These are phyloP conservation scores for Luffa aegyptiaca DNA, from an alignment of 306 rosid species.

Conservation along the genomic window DNA sequence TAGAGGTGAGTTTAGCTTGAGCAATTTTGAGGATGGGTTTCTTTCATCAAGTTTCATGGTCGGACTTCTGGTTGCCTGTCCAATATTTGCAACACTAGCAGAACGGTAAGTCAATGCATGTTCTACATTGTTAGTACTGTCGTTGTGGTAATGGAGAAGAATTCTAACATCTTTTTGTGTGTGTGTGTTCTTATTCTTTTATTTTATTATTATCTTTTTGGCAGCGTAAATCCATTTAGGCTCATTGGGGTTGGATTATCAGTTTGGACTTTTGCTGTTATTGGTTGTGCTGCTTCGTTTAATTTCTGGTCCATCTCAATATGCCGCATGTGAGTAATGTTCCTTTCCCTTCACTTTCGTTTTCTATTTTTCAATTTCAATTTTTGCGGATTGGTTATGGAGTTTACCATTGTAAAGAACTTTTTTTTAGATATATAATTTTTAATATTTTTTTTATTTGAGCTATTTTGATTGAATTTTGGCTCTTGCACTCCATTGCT, in stretches of 20 bases:
- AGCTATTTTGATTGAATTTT: background rate
- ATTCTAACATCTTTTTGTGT: no score
- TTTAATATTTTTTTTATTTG: background rate
- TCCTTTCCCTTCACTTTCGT: background rate
- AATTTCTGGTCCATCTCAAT: conserved; percentile 79
- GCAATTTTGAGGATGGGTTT: conserved; percentile 56
- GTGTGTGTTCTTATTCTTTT: background rate
- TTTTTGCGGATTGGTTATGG: conserved; percentile 7
- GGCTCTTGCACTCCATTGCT: conserved; percentile 5
- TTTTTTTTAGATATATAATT: background rate
- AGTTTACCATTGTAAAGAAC: conserved; percentile 8
- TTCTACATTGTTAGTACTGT: background rate
- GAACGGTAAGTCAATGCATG: conserved; percentile 26
- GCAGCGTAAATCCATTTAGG: conserved; percentile 86
- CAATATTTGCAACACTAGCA: conserved; percentile 50
- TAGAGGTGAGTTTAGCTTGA: conserved; percentile 55
- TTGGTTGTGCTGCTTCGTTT: conserved; percentile 78
- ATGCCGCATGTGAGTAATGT: conserved; percentile 64
- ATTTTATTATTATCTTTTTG: conserved; percentile 6
- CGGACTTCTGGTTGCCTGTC: conserved; percentile 65
- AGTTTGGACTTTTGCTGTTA: conserved; percentile 78
- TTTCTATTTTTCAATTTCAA: background rate
- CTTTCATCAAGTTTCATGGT: conserved; percentile 72
- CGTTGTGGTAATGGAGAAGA: background rate
- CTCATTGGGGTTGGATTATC: conserved; percentile 95